phyloP scores from a whole-genome alignment of 257 asterid genomes.

The Voacanga thouarsii region DNA sequence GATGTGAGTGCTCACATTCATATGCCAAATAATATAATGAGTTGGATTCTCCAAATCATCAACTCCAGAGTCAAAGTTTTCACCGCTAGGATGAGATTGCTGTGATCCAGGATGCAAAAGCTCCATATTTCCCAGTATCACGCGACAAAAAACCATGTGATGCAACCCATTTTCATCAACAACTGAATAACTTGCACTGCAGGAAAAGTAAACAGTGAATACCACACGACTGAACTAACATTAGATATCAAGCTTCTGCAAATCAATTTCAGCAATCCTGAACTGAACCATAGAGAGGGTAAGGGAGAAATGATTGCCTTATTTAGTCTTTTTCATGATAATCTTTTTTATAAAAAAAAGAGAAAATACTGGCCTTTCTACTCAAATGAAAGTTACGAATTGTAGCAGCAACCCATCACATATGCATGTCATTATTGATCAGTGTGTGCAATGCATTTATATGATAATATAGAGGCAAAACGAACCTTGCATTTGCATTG shows the following conservation, averaged over 20 bases:
- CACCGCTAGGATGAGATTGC: constrained; percentile 24
- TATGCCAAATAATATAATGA: constrained; percentile 26
- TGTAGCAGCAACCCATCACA: background rate
- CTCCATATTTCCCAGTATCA: constrained; percentile 24
- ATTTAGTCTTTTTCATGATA: background rate
- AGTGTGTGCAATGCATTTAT: background rate
- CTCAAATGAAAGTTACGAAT: background rate
- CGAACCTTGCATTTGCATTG: constrained; percentile 18
- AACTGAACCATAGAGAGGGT: too few relatives aligned
- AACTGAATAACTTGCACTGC: constrained; percentile 18
- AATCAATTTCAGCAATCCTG: background rate
- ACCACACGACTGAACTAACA: background rate
- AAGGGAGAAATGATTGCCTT: background rate
- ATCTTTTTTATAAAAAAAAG: background rate
- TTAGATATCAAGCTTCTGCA: too few relatives aligned
- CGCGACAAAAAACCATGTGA: constrained; percentile 19
- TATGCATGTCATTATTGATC: background rate
- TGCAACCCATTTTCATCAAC: constrained; percentile 23
- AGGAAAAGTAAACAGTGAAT: constrained; percentile 9
- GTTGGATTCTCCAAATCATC: constrained; percentile 27
- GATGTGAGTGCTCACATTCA: constrained; percentile 24
- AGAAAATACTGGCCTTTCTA: background rate
- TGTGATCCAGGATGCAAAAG: constrained; percentile 24
- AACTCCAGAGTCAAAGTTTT: constrained; percentile 30
- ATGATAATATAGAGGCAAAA: background rate